These are phyloP conservation scores for Stygiomarasmius scandens DNA, from an alignment of 1,284 basidiomycete genomes.

Conservation along the genomic window DNA sequence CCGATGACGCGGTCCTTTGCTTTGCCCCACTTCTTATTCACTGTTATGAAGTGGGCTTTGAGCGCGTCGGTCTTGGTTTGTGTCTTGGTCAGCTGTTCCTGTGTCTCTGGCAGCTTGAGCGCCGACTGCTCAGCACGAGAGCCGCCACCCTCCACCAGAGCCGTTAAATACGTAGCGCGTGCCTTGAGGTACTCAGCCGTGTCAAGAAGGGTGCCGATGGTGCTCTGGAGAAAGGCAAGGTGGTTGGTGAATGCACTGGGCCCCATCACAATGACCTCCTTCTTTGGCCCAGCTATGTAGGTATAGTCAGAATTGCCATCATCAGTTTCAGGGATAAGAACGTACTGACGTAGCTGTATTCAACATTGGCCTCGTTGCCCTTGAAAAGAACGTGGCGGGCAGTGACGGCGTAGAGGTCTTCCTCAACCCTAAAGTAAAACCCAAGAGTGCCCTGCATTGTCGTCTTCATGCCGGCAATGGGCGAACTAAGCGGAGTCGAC, in stretches of 20 bases:
- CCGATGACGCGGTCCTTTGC: slow-evolving; percentile 39
- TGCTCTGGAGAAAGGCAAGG: no score
- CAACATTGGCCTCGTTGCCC: slow-evolving; percentile 23
- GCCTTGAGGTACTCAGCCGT: no score
- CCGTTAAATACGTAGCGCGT: no score
- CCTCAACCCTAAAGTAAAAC: slow-evolving; percentile 31
- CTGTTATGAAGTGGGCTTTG: slow-evolving; percentile 33
- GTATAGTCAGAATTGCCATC: no score
- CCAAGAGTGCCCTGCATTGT: slow-evolving; percentile 38
- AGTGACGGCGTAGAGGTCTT: slow-evolving; percentile 37
- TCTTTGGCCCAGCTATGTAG: slow-evolving; percentile 30
- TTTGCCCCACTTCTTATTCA: slow-evolving; percentile 25
- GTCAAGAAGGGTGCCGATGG: no score
- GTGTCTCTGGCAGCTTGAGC: no score
- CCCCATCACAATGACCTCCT: slow-evolving; percentile 46
- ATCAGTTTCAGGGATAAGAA: slow-evolving; percentile 26
- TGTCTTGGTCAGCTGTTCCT: slow-evolving; percentile 20
- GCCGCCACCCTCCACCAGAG: no score
- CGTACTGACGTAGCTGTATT: slow-evolving; percentile 32
- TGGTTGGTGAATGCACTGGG: no score
- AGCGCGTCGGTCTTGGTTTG: slow-evolving; percentile 24
- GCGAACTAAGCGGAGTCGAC: slow-evolving; percentile 35
- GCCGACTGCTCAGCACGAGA: no score
- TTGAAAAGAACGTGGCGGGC: slow-evolving; percentile 36
- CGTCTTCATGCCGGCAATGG: slow-evolving; percentile 33